Conservation (phyloP, 306 rosid genomes). For the Medicago ruthenica region DNA sequence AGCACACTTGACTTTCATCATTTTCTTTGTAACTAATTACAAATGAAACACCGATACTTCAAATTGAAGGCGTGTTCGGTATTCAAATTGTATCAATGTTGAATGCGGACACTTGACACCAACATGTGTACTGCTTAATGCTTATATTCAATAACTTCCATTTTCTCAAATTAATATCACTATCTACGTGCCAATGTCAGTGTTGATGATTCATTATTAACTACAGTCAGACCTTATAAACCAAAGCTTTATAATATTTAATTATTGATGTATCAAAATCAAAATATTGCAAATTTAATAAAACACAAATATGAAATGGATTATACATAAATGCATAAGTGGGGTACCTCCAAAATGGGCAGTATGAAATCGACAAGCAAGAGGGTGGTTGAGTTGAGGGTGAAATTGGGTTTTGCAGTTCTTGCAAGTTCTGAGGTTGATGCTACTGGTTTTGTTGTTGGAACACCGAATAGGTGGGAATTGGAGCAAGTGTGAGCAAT, state of each 20-base stretch:
- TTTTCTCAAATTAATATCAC: no score
- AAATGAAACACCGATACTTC: no score
- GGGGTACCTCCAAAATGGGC: slow-evolving; percentile 89
- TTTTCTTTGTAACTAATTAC: neutral
- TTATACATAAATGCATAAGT: neutral
- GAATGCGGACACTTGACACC: no score
- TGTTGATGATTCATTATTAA: no score
- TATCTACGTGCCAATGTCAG: no score
- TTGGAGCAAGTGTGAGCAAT: slow-evolving; percentile 18
- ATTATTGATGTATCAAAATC: neutral
- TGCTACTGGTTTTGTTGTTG: slow-evolving; percentile 37
- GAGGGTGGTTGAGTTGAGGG: slow-evolving; percentile 72
- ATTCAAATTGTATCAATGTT: no score
- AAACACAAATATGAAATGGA: neutral
- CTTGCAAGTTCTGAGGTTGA: slow-evolving; percentile 74
- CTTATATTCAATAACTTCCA: no score
- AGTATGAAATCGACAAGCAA: slow-evolving; percentile 85
- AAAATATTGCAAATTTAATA: neutral
- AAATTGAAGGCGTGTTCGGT: no score
- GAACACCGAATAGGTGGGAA: slow-evolving; percentile 55
- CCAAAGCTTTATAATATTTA: neutral
- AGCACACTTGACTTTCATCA: neutral
- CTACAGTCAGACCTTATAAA: no score
- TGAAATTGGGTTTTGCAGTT: slow-evolving; percentile 86
- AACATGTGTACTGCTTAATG: no score